These are phyloP conservation scores for Avicennia marina DNA, from an alignment of 257 asterid genomes.

Conservation along the genomic window DNA sequence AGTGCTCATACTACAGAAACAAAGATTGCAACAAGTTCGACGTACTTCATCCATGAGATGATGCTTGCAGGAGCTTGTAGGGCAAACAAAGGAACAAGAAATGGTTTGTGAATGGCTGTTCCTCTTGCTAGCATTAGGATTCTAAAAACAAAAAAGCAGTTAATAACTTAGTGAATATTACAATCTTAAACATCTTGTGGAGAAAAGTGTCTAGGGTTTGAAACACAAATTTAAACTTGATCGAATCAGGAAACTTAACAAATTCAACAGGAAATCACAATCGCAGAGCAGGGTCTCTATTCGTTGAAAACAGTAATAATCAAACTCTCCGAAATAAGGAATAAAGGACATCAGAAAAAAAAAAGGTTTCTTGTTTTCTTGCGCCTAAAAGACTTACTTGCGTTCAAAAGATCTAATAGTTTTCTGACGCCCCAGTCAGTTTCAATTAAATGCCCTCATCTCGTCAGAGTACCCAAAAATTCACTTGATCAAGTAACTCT, in stretches of 20 bases:
- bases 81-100: conserved; percentile 82
- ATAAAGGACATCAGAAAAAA: no score
- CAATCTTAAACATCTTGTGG: background rate
- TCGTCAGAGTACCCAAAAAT: background rate
- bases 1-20: background rate
- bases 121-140: conserved; percentile 77
- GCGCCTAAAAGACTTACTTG: no score
- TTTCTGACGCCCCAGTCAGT: background rate
- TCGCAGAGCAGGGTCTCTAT: no score
- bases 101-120: conserved; percentile 74
- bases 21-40: background rate
- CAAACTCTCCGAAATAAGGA: no score
- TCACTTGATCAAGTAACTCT: background rate
- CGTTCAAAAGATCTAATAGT: no score
- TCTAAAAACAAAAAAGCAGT: conserved; percentile 33
- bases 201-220: no score
- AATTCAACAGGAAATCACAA: no score
- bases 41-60: conserved; percentile 86
- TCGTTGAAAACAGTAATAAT: no score
- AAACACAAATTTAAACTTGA: no score
- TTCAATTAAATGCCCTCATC: conserved; percentile 1
- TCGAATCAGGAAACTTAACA: no score
- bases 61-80: conserved; percentile 75
- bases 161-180: background rate
- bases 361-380: no score